These are phyloP conservation scores for Dimocarpus longan DNA, from an alignment of 345 rosid species.

Conservation along the genomic window DNA sequence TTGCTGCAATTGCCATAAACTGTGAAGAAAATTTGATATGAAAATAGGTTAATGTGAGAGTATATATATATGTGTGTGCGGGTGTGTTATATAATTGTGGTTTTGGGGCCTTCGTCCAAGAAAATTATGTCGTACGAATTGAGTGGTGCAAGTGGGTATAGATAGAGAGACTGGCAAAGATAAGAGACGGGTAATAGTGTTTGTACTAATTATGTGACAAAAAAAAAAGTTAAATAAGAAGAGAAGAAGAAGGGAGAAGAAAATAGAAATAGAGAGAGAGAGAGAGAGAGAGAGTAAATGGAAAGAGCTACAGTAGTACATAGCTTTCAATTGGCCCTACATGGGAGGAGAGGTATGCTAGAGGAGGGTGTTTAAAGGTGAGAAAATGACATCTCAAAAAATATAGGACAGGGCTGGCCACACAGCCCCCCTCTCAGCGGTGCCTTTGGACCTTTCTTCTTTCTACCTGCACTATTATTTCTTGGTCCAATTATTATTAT, in stretches of 20 bases:
- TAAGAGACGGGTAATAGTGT: constrained; percentile 11
- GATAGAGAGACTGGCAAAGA: constrained; percentile 10
- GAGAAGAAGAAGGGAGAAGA: constrained; percentile 25
- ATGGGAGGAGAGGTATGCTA: constrained; percentile 26
- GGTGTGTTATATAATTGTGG: not conserved
- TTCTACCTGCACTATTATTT: constrained; percentile 9
- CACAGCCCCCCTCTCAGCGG: constrained; percentile 43
- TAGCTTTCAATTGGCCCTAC: constrained; percentile 43
- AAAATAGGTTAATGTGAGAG: not conserved
- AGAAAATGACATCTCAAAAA: constrained; percentile 73
- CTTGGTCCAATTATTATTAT: not conserved
- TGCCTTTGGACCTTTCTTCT: constrained; percentile 58
- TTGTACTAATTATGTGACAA: not conserved
- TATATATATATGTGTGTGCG: not conserved
- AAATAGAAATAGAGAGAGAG: constrained; percentile 14
- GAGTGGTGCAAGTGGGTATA: constrained; percentile 34
- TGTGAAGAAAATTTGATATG: not conserved
- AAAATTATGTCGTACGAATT: constrained; percentile 23
- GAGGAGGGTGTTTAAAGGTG: constrained; percentile 36
- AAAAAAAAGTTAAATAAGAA: not conserved
- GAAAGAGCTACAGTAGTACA: constrained; percentile 56
- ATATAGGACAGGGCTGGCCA: constrained; percentile 49
- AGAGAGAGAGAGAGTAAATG: constrained; percentile 9
- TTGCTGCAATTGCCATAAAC: constrained; percentile 69
- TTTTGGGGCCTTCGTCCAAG: constrained; percentile 25